These are phyloP conservation scores for Chalaropsis ovoidea DNA, from an alignment of 2,329 filamentous ascomycete genomes.

Conservation along the genomic window DNA sequence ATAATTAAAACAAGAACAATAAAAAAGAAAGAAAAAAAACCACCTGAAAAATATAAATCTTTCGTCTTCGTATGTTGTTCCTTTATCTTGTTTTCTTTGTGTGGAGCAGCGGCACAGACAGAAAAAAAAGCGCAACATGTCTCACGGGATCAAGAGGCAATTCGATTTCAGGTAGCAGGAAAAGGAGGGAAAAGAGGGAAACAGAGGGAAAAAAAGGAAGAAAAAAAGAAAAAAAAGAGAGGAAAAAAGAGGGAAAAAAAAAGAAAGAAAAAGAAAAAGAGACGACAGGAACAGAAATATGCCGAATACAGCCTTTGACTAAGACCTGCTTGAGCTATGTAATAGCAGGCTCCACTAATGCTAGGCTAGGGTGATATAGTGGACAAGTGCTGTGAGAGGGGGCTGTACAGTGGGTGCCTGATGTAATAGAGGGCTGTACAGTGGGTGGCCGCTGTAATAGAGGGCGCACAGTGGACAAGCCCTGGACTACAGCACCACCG, in stretches of 20 bases:
- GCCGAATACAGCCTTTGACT: not conserved
- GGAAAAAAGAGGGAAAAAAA: not conserved
- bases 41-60: too few species aligned
- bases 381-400: too few species aligned
- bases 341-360: not conserved
- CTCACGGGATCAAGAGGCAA: slow-evolving; percentile 12
- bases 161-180: not conserved
- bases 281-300: slow-evolving; percentile 2
- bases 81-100: slow-evolving; percentile 8
- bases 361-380: too few species aligned
- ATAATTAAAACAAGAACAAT: too few species aligned
- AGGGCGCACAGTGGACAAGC: too few species aligned
- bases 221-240: too few species aligned
- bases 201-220: not conserved
- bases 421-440: too few species aligned
- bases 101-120: slow-evolving; percentile 5
- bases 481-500: too few species aligned
- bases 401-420: too few species aligned
- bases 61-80: too few species aligned
- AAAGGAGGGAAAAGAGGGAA: not conserved
- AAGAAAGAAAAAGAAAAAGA: slow-evolving; percentile 9
- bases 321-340: not conserved
- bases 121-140: slow-evolving; percentile 9
- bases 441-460: too few species aligned
- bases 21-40: too few species aligned